These are phyloP conservation scores for Amaranthus palmeri DNA, from an alignment of 148 eudicot genomes.

Conservation along the genomic window DNA sequence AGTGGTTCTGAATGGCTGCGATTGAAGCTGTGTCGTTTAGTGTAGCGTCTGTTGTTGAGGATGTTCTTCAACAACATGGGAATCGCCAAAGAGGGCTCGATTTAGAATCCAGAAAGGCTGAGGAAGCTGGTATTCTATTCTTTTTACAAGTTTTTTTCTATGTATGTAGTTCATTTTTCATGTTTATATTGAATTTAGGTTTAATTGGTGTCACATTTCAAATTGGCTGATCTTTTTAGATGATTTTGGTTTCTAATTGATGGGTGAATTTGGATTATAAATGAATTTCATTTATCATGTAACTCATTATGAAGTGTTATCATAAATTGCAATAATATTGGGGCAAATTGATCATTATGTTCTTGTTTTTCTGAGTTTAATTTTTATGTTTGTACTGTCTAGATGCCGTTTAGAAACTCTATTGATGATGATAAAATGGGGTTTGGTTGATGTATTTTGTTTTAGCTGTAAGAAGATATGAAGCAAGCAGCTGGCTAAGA, in stretches of 20 bases:
- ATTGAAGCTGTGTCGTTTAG: constrained; percentile 58
- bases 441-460: constrained; percentile 10
- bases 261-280: background rate
- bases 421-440: constrained; percentile 4
- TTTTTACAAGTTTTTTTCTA: background rate
- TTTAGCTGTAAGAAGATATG: constrained; percentile 63
- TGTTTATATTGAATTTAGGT: background rate
- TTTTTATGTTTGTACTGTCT: background rate
- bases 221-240: background rate
- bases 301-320: too few species aligned
- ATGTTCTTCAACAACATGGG: constrained; percentile 83
- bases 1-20: constrained; percentile 32
- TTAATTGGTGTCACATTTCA: background rate
- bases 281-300: too few species aligned
- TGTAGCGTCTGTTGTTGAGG: constrained; percentile 71
- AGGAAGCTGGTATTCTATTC: constrained; percentile 47
- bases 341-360: background rate
- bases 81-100: constrained; percentile 46
- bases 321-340: too few species aligned
- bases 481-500: constrained; percentile 86
- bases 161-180: background rate
- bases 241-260: background rate
- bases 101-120: constrained; percentile 60
- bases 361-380: background rate
- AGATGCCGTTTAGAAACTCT: background rate